phyloP scores from a whole-genome alignment of 192 early-diverging fungal genomes.

The Globomyces pollinis-pini region DNA sequence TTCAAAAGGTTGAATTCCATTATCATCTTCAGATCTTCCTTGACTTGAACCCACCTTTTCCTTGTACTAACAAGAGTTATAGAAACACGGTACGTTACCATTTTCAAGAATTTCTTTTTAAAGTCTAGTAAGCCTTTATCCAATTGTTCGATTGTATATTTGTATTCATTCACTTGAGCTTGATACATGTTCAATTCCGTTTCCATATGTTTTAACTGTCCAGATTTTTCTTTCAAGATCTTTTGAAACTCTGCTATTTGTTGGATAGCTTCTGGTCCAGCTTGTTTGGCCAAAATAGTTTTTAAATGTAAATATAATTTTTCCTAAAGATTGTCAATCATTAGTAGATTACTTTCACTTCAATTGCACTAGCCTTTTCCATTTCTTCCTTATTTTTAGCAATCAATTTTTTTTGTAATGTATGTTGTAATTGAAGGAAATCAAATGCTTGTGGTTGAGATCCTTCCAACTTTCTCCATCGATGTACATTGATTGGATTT shows the following conservation, averaged over 20 bases:
- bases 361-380: constrained; percentile 43
- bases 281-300: constrained; percentile 44
- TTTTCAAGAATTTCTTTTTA: constrained; percentile 24
- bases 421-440: constrained; percentile 50
- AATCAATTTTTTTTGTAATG: constrained; percentile 53
- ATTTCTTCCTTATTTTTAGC: constrained; percentile 41
- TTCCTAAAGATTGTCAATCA: too few species aligned
- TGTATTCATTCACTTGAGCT: constrained; percentile 45
- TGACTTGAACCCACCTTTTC: too few species aligned
- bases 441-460: constrained; percentile 49
- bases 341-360: too few species aligned
- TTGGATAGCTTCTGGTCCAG: constrained; percentile 54
- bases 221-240: constrained; percentile 47
- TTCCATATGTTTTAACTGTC: constrained; percentile 50
- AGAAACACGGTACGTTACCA: constrained; percentile 2
- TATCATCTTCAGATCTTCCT: too few species aligned
- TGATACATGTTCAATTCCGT: constrained; percentile 56
- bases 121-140: constrained; percentile 28
- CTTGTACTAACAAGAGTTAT: too few species aligned
- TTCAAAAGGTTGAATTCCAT: too few species aligned
- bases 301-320: constrained; percentile 51
- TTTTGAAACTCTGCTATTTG: constrained; percentile 44
- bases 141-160: constrained; percentile 32
- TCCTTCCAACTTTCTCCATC: constrained; percentile 58
- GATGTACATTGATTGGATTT: constrained; percentile 57